These are phyloP conservation scores for Apodospora peruviana DNA, from an alignment of 495 filamentous ascomycete species.

Conservation along the genomic window DNA sequence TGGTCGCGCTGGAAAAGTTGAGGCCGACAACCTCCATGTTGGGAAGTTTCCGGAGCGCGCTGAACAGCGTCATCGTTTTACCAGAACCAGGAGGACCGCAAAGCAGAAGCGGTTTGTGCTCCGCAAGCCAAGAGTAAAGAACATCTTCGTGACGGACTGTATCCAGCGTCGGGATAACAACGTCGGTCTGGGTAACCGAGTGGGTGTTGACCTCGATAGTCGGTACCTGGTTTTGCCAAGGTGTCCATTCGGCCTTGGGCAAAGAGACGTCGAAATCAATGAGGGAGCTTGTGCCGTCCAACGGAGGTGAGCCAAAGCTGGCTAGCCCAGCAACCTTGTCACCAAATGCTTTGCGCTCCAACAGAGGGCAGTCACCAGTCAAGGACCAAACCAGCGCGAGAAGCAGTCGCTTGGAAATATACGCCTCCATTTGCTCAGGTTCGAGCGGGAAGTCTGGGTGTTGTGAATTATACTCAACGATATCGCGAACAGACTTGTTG, in stretches of 20 bases:
- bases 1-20: conserved; percentile 98
- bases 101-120: conserved; percentile 93
- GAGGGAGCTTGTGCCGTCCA: conserved; percentile 68
- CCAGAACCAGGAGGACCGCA: conserved; percentile 97
- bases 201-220: conserved; percentile 95
- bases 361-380: conserved; percentile 87
- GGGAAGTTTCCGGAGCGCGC: conserved; percentile 87
- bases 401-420: conserved; percentile 85
- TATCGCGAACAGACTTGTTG: conserved; percentile 84
- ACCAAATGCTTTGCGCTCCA: conserved; percentile 83
- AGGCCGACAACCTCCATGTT: conserved; percentile 99
- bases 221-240: conserved; percentile 93
- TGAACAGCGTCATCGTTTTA: conserved; percentile 99
- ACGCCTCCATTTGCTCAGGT: conserved; percentile 79
- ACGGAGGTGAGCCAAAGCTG: conserved; percentile 77
- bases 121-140: conserved; percentile 96
- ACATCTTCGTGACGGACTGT: conserved; percentile 97
- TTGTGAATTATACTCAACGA: conserved; percentile 92
- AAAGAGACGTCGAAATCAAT: conserved; percentile 93
- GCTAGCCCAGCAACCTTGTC: conserved; percentile 72
- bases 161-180: conserved; percentile 95
- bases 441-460: conserved; percentile 92
- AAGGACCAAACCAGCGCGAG: conserved; percentile 90
- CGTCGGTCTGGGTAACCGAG: conserved; percentile 92
- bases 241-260: conserved; percentile 78